Conservation (phyloP, 2,329 filamentous ascomycete genomes). For the Ambrosiella xylebori region DNA sequence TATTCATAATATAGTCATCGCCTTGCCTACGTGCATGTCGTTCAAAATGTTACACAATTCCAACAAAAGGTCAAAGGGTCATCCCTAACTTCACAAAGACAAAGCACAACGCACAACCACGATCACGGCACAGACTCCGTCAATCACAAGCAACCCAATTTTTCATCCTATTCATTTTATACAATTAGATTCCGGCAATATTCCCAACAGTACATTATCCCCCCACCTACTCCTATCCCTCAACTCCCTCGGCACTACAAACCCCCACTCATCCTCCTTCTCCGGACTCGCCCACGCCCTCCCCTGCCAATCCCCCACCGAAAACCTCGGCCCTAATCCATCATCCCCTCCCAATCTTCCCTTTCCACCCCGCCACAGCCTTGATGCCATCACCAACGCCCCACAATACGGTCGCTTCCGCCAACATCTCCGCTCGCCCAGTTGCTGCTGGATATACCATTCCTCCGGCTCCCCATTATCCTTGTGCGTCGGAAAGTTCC, state of each 20-base stretch:
- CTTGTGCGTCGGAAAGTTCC: neutral
- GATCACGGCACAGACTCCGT: too few relatives aligned
- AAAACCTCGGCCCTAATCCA: neutral
- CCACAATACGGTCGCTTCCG: neutral
- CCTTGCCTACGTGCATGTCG: too few relatives aligned
- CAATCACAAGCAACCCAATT: too few relatives aligned
- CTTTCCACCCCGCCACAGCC: neutral
- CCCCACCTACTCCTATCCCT: neutral
- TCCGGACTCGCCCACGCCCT: neutral
- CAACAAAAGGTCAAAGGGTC: too few relatives aligned
- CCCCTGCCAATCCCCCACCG: neutral
- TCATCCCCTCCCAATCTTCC: neutral
- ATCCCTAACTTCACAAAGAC: too few relatives aligned
- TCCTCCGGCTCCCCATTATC: neutral
- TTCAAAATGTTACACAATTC: too few relatives aligned
- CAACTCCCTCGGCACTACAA: neutral
- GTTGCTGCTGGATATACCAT: neutral
- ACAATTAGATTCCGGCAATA: neutral
- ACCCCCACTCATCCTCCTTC: neutral
- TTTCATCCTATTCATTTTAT: neutral
- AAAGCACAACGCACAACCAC: too few relatives aligned
- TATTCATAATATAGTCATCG: too few relatives aligned
- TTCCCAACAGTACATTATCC: neutral
- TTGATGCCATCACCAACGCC: neutral
- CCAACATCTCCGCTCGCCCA: neutral